Evolutionary conservation across 2,329 filamentous ascomycete species (phyloP), one percentile per base, ranked within the genome.

Genomic region (Chaetomium globosum): DNA sequence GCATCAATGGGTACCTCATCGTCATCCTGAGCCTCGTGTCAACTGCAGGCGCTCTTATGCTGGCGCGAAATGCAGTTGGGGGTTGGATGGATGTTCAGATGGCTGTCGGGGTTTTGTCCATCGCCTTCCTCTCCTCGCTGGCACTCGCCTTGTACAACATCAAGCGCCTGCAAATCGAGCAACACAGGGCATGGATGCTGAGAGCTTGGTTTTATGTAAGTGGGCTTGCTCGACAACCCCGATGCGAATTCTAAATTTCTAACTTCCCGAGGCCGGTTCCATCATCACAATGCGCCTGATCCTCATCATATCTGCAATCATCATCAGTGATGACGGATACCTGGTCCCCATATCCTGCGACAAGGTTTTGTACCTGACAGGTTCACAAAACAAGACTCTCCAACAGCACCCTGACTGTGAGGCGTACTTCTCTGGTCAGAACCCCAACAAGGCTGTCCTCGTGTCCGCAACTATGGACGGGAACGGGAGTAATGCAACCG

Each of bases 161-260:
- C 73, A 87, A 84, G 72, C 76, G 78, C 2, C 74, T 88, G 1
- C 85, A 88, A 71, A 85, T 90, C 57, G 85, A 88, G 36, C 82
- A 88, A 70, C 86, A 89, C 66, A 80, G 86, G 1, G 83, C 84
- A 2, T 89, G 85, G 86, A 89, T 88, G 86, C 70, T 89, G 33
- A 74, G 86, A 26, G 78, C 81, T 8, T 83, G 82, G 82, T 75
- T 82, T 48, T 81, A 81, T 67, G 78, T 82, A 67, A 64, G 78
- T 73, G 23, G 1, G 3, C 10, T 13, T 5, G 6, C 5, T 46
- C 2, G 23, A 12, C 30, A 12, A 4, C 23, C 19, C 9, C 9
- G n/a, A 49, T 2, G 39, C 9, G 4, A 3, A 21, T 12, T 23
- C n/a, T 55, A 13, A 59, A 3, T 19, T 12, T 23, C n/a, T 55